Evolutionary conservation across 352 stramenopile species (phyloP).

Genomic region (Globisporangium yorkense): DNA sequence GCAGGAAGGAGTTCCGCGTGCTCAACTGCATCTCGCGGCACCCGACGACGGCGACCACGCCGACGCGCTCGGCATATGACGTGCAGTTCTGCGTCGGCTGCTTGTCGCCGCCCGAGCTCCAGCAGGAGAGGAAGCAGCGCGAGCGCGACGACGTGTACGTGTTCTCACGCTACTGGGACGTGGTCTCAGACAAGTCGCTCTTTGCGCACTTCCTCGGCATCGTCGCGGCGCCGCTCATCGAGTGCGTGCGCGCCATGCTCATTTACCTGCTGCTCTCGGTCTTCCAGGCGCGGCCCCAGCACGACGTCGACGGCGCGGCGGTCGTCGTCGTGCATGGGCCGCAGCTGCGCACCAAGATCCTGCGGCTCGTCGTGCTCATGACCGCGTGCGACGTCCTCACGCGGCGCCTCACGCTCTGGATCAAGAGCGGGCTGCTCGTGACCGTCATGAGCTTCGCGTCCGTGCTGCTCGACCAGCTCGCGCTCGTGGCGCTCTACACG

Average conservation of each 20-base stretch:
- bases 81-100: slow-evolving; percentile 60
- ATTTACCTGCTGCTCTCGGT: slow-evolving; percentile 57
- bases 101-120: slow-evolving; percentile 43
- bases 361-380: slow-evolving; percentile 42
- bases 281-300: slow-evolving; percentile 26
- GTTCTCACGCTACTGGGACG: slow-evolving; percentile 80
- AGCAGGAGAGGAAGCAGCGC: slow-evolving; percentile 18
- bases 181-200: slow-evolving; percentile 72
- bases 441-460: slow-evolving; percentile 65
- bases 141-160: slow-evolving; percentile 53
- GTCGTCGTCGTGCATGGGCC: slow-evolving; percentile 1
- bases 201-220: slow-evolving; percentile 61
- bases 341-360: slow-evolving; percentile 33
- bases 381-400: slow-evolving; percentile 51
- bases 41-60: slow-evolving; percentile 8
- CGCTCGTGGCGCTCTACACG: slow-evolving; percentile 48
- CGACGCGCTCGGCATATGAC: slow-evolving; percentile 14
- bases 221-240: slow-evolving; percentile 53
- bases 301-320: not conserved
- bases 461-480: slow-evolving; percentile 60
- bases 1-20: slow-evolving; percentile 73
- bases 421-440: slow-evolving; percentile 73
- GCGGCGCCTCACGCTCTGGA: slow-evolving; percentile 50
- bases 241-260: slow-evolving; percentile 54
- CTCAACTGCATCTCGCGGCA: slow-evolving; percentile 64